phyloP scores from a whole-genome alignment of 768 basidiomycete species.

The Phlebiopsis gigantea region DNA sequence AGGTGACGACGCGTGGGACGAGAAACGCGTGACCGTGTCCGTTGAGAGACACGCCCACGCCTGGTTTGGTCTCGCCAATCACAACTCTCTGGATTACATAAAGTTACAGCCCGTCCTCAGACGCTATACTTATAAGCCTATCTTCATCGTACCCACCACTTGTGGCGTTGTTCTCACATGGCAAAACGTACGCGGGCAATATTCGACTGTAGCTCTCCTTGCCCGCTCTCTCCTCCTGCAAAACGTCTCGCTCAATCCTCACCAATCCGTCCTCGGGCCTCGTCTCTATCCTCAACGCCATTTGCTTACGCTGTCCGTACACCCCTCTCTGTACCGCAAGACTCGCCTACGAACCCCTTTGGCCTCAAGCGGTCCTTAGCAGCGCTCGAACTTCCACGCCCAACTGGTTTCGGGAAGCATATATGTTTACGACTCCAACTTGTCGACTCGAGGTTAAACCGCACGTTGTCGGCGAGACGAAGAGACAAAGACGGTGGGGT shows the following conservation, averaged over 20 bases:
- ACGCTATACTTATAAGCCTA: no score
- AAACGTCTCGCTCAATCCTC: conserved; percentile 21
- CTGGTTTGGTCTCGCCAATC: not conserved
- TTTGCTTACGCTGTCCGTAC: conserved; percentile 20
- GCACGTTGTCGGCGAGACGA: not conserved
- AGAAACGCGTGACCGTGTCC: conserved; percentile 4
- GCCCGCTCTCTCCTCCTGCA: conserved; percentile 25
- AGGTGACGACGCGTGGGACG: not conserved
- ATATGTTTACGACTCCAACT: conserved; percentile 62
- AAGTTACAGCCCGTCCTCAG: not conserved
- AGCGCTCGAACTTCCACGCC: conserved; percentile 31
- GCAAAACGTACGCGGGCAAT: conserved; percentile 28
- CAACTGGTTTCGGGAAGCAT: conserved; percentile 53
- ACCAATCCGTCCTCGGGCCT: conserved; percentile 28
- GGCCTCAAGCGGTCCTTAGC: conserved; percentile 43
- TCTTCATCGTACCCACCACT: no score
- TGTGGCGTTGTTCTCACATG: conserved; percentile 9
- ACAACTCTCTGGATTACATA: not conserved
- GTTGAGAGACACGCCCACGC: not conserved
- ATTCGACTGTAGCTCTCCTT: conserved; percentile 22
- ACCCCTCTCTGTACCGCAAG: conserved; percentile 39
- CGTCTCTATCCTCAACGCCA: conserved; percentile 24
- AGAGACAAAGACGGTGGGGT: conserved; percentile 36
- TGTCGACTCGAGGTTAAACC: conserved; percentile 18
- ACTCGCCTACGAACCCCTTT: conserved; percentile 71